phyloP scores from a whole-genome alignment of 371 early-diverging fungal species.

The Cokeromyces recurvatus region DNA sequence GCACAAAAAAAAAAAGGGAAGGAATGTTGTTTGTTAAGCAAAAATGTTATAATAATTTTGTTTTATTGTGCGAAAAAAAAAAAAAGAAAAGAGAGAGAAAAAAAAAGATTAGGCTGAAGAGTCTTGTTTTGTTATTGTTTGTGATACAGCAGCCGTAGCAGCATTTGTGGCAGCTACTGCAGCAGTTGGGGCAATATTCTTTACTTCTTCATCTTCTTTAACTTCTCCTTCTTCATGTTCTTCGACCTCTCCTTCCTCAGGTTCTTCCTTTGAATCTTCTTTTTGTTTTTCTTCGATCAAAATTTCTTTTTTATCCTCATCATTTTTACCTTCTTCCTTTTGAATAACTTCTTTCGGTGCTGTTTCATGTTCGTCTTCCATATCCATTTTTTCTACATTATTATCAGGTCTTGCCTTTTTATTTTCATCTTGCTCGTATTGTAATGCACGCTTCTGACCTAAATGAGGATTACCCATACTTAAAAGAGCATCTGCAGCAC shows the following conservation, averaged over 20 bases:
- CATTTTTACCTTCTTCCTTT: conserved; percentile 5
- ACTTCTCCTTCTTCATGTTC: conserved; percentile 21
- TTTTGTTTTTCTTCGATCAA: not conserved
- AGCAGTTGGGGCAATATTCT: conserved; percentile 5
- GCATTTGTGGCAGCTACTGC: conserved; percentile 11
- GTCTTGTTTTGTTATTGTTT: not conserved
- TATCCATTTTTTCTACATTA: too few relatives aligned
- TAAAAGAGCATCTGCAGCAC: conserved; percentile 28
- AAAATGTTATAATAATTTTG: too few relatives aligned
- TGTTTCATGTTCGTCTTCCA: too few relatives aligned
- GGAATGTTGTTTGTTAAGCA: too few relatives aligned
- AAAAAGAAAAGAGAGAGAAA: not conserved
- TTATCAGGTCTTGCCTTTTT: conserved; percentile 10
- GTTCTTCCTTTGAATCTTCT: not conserved
- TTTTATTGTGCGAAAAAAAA: too few relatives aligned
- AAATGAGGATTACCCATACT: conserved; percentile 24
- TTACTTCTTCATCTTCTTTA: conserved; percentile 13
- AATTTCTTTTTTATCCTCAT: conserved; percentile 2
- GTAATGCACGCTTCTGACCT: conserved; percentile 20
- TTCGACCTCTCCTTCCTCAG: conserved; percentile 10
- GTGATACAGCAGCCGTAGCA: conserved; percentile 8
- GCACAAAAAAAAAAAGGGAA: too few relatives aligned
- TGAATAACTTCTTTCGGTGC: too few relatives aligned
- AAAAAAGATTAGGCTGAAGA: not conserved
- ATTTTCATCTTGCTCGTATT: conserved; percentile 6